These are phyloP conservation scores for Boletus edulis DNA, from an alignment of 768 basidiomycete genomes.

Conservation along the genomic window DNA sequence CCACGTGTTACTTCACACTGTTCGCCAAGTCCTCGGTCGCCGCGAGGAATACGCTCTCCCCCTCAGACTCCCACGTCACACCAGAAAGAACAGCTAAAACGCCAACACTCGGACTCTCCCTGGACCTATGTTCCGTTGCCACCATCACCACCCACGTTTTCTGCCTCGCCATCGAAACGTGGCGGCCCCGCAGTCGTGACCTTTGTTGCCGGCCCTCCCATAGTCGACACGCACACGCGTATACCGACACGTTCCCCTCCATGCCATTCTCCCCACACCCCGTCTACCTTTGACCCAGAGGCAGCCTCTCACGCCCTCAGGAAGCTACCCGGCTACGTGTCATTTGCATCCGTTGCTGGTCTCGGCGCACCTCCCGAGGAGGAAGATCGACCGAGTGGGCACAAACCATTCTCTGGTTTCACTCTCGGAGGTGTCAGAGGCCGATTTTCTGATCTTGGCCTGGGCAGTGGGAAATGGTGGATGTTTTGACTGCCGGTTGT, in stretches of 20 bases:
- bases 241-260: slow-evolving; percentile 8
- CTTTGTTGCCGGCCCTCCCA: slow-evolving; percentile 19
- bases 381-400: slow-evolving; percentile 33
- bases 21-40: slow-evolving; percentile 17
- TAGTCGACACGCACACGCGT: slow-evolving; percentile 10
- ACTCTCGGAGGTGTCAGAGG: slow-evolving; percentile 15
- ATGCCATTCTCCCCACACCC: slow-evolving; percentile 10
- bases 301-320: slow-evolving; percentile 57
- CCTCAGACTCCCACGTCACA: slow-evolving; percentile 21
- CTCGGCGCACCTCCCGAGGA: slow-evolving; percentile 57
- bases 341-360: slow-evolving; percentile 66
- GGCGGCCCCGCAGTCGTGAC: slow-evolving; percentile 22
- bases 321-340: slow-evolving; percentile 60
- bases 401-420: slow-evolving; percentile 17
- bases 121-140: slow-evolving; percentile 30
- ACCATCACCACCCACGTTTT: slow-evolving; percentile 28
- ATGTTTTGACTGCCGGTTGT: slow-evolving; percentile 19
- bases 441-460: slow-evolving; percentile 22
- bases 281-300: slow-evolving; percentile 59
- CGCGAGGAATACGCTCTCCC: slow-evolving; percentile 12
- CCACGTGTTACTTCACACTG: slow-evolving; percentile 10
- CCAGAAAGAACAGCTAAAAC: slow-evolving; percentile 12
- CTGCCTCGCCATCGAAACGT: slow-evolving; percentile 30
- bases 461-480: slow-evolving; percentile 34
- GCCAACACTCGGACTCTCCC: slow-evolving; percentile 20